These are phyloP conservation scores for Tetracladium setigerum DNA, from an alignment of 495 filamentous ascomycete genomes.

Conservation along the genomic window DNA sequence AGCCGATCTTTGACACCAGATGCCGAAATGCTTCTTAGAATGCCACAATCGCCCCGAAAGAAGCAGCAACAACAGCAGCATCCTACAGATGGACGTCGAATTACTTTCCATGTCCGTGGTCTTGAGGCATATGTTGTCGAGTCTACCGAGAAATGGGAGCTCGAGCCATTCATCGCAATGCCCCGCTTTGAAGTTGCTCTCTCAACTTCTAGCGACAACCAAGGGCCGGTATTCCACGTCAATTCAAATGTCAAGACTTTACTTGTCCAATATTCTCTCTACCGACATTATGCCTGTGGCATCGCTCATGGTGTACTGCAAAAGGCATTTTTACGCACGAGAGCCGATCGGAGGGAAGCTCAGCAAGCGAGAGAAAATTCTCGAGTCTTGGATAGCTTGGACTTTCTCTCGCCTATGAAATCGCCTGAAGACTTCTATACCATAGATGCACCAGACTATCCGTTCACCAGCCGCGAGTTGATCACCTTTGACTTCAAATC, in stretches of 20 bases:
- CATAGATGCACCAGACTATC: slow-evolving; percentile 12
- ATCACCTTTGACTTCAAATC: slow-evolving; percentile 73
- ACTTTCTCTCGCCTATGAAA: slow-evolving; percentile 17
- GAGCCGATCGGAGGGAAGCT: slow-evolving; percentile 18
- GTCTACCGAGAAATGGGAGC: slow-evolving; percentile 72
- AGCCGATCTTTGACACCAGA: slow-evolving; percentile 53
- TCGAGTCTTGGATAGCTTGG: not conserved
- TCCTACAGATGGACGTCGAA: slow-evolving; percentile 73
- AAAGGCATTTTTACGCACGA: slow-evolving; percentile 58
- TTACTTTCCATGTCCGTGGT: slow-evolving; percentile 72
- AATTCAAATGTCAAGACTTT: slow-evolving; percentile 73
- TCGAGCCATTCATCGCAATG: slow-evolving; percentile 77
- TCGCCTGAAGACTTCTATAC: slow-evolving; percentile 14
- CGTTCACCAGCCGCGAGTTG: slow-evolving; percentile 43
- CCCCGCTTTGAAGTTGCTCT: slow-evolving; percentile 83
- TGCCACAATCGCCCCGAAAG: slow-evolving; percentile 56
- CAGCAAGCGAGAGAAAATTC: slow-evolving; percentile 10
- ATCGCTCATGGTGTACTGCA: slow-evolving; percentile 70
- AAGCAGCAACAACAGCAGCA: slow-evolving; percentile 37
- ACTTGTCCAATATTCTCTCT: slow-evolving; percentile 83
- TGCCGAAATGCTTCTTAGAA: slow-evolving; percentile 44
- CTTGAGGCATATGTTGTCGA: slow-evolving; percentile 89
- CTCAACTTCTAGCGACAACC: slow-evolving; percentile 73
- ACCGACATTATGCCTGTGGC: slow-evolving; percentile 85
- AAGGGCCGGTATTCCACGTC: slow-evolving; percentile 81